Conservation (phyloP, 805 yeast genomes). For the Yamadazyma laniorum region DNA sequence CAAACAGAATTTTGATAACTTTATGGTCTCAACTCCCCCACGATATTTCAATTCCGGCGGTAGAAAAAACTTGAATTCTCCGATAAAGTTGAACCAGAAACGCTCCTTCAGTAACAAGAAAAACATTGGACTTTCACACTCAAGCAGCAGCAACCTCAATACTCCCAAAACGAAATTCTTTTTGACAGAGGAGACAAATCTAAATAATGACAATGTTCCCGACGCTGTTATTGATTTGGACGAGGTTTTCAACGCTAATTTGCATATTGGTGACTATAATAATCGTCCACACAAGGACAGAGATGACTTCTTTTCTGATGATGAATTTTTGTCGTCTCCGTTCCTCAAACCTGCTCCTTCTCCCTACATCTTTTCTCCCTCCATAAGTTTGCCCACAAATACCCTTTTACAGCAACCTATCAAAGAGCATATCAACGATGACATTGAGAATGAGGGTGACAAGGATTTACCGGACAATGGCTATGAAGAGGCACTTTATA, state of each 20-base stretch:
- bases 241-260: constrained; percentile 33
- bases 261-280: constrained; percentile 23
- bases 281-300: constrained; percentile 8
- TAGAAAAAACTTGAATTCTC: constrained; percentile 28
- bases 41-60: constrained; percentile 3
- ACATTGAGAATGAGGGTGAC: constrained; percentile 16
- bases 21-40: constrained; percentile 15
- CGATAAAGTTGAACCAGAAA: constrained; percentile 27
- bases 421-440: constrained; percentile 21
- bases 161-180: constrained; percentile 25
- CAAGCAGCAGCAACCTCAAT: constrained; percentile 8
- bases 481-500: constrained; percentile 8
- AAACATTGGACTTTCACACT: no score
- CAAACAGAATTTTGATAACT: constrained; percentile 5
- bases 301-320: constrained; percentile 23
- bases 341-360: constrained; percentile 19
- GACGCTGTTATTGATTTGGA: constrained; percentile 42
- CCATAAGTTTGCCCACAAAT: constrained; percentile 15
- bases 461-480: constrained; percentile 20
- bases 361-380: constrained; percentile 16
- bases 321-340: constrained; percentile 33
- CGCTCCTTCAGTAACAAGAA: constrained; percentile 14
- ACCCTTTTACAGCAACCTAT: constrained; percentile 30
- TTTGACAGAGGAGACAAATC: constrained; percentile 27
- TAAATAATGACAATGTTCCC: constrained; percentile 30